Conservation (phyloP, 495 filamentous ascomycete genomes). For the Talaromyces borbonicus region DNA sequence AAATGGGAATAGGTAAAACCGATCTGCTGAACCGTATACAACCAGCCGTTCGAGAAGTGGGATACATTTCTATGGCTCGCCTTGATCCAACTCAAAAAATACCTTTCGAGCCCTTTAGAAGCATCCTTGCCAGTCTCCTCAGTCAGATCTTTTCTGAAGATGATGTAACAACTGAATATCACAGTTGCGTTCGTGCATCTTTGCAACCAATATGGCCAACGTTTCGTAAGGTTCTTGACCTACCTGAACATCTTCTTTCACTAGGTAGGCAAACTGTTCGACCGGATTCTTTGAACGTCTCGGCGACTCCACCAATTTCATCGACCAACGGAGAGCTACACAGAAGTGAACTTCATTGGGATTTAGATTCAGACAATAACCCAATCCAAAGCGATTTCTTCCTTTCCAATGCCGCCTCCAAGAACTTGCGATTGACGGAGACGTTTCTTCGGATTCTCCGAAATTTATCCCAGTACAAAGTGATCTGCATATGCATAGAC, state of each 20-base stretch:
- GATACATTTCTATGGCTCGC: conserved; percentile 76
- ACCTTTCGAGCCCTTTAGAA: conserved; percentile 76
- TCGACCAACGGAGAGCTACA: conserved; percentile 20
- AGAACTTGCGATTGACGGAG: conserved; percentile 69
- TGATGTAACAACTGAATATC: conserved; percentile 74
- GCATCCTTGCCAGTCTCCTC: conserved; percentile 69
- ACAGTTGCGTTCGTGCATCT: conserved; percentile 60
- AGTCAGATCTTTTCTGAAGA: conserved; percentile 87
- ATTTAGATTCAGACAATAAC: conserved; percentile 23
- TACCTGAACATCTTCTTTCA: conserved; percentile 64
- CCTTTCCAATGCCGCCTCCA: conserved; percentile 55
- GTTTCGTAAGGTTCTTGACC: conserved; percentile 63
- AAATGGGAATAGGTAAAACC: conserved; percentile 74
- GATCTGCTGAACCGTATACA: conserved; percentile 71
- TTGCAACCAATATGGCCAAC: conserved; percentile 69
- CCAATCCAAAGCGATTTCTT: conserved; percentile 64
- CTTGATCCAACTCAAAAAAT: conserved; percentile 70
- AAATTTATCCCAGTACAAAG: conserved; percentile 62
- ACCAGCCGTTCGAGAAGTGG: conserved; percentile 56
- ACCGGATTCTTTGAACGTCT: conserved; percentile 21
- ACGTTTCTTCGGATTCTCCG: conserved; percentile 74
- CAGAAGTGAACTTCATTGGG: conserved; percentile 19
- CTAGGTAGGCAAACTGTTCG: conserved; percentile 30
- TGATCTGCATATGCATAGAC: conserved; percentile 77
- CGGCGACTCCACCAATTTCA: conserved; percentile 7